These are phyloP conservation scores for Populus euphratica DNA, from an alignment of 345 rosid species.

Conservation along the genomic window DNA sequence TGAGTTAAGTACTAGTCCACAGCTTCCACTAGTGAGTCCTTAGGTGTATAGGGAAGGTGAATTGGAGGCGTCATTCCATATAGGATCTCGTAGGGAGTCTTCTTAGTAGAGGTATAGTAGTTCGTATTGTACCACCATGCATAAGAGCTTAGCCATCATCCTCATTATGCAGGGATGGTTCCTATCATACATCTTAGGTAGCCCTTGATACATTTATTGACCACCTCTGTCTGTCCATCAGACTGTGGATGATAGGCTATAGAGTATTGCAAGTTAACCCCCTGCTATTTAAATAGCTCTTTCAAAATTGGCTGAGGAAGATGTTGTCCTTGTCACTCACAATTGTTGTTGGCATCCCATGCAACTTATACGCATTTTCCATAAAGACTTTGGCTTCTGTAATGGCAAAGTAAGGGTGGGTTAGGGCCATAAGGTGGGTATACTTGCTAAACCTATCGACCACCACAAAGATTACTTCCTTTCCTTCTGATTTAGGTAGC, in stretches of 20 bases:
- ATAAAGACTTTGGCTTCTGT: too few species aligned
- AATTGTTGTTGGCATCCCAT: too few species aligned
- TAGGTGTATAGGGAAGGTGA: too few species aligned
- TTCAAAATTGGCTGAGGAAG: background rate
- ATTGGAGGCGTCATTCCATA: background rate
- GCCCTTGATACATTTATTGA: background rate
- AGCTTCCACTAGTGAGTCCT: rapidly evolving
- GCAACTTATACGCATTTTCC: too few species aligned
- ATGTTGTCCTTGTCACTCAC: rapidly evolving
- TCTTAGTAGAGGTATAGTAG: background rate
- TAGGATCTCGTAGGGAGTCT: background rate
- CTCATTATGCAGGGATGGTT: background rate
- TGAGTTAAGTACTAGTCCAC: too few species aligned
- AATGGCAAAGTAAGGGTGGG: background rate
- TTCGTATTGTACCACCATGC: background rate
- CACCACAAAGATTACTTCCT: too few species aligned
- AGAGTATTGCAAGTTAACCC: background rate
- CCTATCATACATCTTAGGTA: background rate
- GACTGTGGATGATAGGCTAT: background rate
- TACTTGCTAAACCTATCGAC: background rate
- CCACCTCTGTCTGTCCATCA: background rate
- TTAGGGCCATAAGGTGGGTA: background rate
- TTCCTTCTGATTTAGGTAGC: rapidly evolving
- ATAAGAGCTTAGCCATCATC: background rate
- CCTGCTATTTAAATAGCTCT: background rate